Base-by-base conservation (phyloP, 176 grass and related monocot species). In the Aegilops sharonensis region DNA sequence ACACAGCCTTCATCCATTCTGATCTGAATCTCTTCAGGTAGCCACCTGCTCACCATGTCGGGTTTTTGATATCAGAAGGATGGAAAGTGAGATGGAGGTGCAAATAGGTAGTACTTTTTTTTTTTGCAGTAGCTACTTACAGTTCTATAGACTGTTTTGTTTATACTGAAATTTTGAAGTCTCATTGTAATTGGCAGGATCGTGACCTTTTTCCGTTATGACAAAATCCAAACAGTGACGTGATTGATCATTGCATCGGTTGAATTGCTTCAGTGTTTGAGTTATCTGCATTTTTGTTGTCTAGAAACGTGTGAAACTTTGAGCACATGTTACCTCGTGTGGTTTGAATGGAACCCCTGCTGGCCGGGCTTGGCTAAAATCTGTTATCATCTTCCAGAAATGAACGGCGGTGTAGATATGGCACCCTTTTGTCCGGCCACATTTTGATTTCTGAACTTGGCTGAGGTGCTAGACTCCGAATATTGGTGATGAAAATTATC, bases 1-100 rank as follows among this genome's bases (percentile, higher is more conserved):
- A 96, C 83, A 77, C 94, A 2, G 97, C 97, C 10, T 99, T 94
- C 27, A 88, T 96, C 83, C 97, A 99, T 84, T 91, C 92, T 40
- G 94, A 99, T 91, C 85, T 89, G 29, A 90, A 96, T 69, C 75
- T 99, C 57, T 95, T 98, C 72, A 86, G 87, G 82, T 96, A 91
- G 86, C 30, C 64, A 78, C 30, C 47, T 84, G 27, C 21, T 75
- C 48, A 79, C 32, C n/a, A 7, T 50, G 40, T 36, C 52, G 37
- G 36, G 29, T 65, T 21, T 52, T 82, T 66, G 54, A 78, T 47
- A 15, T 59, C 4, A 29, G 3, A 71, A 32, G 23, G 30, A 50
- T 72, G 32, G 17, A 52, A 52, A 67, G 37, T 25, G 73, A 76
- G 72, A 12, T 12, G 32, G 48, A 29, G 15, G 30, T 18, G 31